A percentile compares a stretch with the other conserved stretches of the same genome.
Evolutionary conservation across 176 grass and related monocot genomes (phyloP).

Genomic region (Ensete ventricosum): DNA sequence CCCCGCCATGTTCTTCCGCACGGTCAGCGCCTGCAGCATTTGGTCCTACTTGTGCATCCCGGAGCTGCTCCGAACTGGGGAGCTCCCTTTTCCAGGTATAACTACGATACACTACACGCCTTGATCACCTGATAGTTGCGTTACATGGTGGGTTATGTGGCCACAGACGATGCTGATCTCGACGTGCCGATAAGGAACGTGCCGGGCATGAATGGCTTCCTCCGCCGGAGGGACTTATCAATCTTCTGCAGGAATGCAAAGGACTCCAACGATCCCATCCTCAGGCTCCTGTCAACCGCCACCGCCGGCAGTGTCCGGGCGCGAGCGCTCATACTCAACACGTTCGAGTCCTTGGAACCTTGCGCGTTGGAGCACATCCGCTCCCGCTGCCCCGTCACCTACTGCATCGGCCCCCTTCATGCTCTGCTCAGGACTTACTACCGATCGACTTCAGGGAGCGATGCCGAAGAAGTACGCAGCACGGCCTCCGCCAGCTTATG

Average conservation of each 20-base stretch:
- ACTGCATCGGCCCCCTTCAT: not conserved
- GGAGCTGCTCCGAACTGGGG: not conserved
- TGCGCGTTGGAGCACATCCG: not conserved
- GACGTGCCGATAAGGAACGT: constrained; percentile 20
- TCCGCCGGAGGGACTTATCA: constrained; percentile 26
- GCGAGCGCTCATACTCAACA: constrained; percentile 9
- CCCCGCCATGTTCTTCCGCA: constrained; percentile 35
- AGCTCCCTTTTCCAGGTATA: constrained; percentile 14
- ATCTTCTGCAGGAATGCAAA: not conserved
- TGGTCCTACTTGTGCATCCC: constrained; percentile 32
- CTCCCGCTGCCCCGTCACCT: not conserved
- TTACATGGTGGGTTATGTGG: too few species aligned
- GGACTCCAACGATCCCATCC: not conserved
- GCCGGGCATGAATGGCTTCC: constrained; percentile 26
- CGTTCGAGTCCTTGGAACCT: not conserved
- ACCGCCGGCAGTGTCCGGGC: not conserved
- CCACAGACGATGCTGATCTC: constrained; percentile 3
- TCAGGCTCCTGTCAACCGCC: constrained; percentile 14
- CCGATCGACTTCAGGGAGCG: not conserved
- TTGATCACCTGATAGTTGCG: not conserved
- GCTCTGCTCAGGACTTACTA: not conserved
- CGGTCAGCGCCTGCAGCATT: constrained; percentile 21
- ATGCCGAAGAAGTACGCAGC: not conserved
- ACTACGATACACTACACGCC: not conserved
- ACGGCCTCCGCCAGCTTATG: constrained; percentile 21